Evolutionary conservation across 2,329 filamentous ascomycete genomes (phyloP).

Genomic region (Paraphaeosphaeria minitans): DNA sequence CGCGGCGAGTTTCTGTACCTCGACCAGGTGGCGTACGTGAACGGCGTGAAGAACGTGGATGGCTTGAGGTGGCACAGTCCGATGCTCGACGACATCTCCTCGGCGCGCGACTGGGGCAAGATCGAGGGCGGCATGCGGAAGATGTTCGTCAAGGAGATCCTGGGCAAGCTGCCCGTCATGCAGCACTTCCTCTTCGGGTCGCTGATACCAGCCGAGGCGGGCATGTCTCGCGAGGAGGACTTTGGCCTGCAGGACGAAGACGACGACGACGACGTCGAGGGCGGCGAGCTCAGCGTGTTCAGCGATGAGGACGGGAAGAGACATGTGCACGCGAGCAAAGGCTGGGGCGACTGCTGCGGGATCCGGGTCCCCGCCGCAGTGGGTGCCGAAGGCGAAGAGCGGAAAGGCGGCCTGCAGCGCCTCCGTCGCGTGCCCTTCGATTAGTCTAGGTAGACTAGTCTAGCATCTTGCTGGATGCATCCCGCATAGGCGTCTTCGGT

Average conservation of each 20-base stretch:
- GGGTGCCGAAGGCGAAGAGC: slow-evolving; percentile 86
- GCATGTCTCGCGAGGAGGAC: slow-evolving; percentile 72
- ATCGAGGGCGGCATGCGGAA: slow-evolving; percentile 93
- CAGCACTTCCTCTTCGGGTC: slow-evolving; percentile 96
- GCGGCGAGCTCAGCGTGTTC: slow-evolving; percentile 59
- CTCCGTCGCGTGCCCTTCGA: slow-evolving; percentile 83
- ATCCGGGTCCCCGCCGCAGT: slow-evolving; percentile 96
- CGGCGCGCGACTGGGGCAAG: slow-evolving; percentile 87
- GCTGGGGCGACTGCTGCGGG: slow-evolving; percentile 96
- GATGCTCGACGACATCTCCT: slow-evolving; percentile 97
- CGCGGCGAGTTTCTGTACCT: slow-evolving; percentile 85
- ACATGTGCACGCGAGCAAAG: slow-evolving; percentile 69
- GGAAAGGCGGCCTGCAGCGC: slow-evolving; percentile 68
- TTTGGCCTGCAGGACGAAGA: slow-evolving; percentile 52
- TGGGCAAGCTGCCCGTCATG: slow-evolving; percentile 95
- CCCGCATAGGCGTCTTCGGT: too few species aligned
- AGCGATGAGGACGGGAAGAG: slow-evolving; percentile 68
- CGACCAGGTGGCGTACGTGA: slow-evolving; percentile 91
- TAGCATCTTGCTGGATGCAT: too few species aligned
- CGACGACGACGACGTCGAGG: slow-evolving; percentile 52
- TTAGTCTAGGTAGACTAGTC: too few species aligned
- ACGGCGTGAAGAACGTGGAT: slow-evolving; percentile 94
- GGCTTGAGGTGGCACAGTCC: slow-evolving; percentile 95
- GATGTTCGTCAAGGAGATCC: slow-evolving; percentile 93
- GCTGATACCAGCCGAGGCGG: slow-evolving; percentile 77